Evolutionary conservation across 2,329 filamentous ascomycete species (phyloP).

Genomic region (Fusarium guadeloupense): DNA sequence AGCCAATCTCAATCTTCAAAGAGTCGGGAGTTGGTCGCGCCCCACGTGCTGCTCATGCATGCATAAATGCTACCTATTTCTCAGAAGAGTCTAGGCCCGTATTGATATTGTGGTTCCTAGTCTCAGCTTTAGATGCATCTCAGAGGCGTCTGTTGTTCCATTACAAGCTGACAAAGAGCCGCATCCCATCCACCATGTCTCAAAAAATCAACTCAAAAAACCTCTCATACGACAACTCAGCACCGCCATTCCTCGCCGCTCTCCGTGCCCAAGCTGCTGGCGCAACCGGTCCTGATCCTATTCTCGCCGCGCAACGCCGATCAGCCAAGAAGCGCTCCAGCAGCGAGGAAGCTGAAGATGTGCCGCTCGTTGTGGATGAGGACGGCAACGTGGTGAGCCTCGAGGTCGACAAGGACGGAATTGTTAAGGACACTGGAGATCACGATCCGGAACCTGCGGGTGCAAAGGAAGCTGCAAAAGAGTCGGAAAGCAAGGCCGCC

Average conservation of each 20-base stretch:
- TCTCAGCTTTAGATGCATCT: conserved; percentile 19
- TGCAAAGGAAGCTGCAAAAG: conserved; percentile 47
- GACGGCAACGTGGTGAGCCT: conserved; percentile 70
- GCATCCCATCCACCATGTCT: conserved; percentile 50
- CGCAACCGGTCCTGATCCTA: conserved; percentile 61
- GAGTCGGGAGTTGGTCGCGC: background rate
- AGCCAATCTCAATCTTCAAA: conserved; percentile 7
- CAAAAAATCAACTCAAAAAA: conserved; percentile 76
- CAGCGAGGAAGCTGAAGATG: conserved; percentile 79
- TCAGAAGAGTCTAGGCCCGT: conserved; percentile 16
- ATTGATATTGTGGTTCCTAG: conserved; percentile 3
- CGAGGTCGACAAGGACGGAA: conserved; percentile 56
- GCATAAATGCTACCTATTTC: conserved; percentile 13
- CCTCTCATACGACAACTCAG: conserved; percentile 69
- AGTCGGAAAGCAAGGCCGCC: conserved; percentile 42
- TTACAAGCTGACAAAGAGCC: conserved; percentile 29
- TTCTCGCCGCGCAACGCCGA: conserved; percentile 60
- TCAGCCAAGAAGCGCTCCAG: conserved; percentile 63
- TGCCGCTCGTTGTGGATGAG: conserved; percentile 78
- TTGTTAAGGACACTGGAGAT: conserved; percentile 47
- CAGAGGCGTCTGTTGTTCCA: conserved; percentile 4
- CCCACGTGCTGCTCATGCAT: conserved; percentile 26
- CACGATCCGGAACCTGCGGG: conserved; percentile 33
- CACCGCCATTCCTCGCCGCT: conserved; percentile 69
- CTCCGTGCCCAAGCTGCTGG: conserved; percentile 63